Conservation (phyloP, 2,329 filamentous ascomycete species). For the Massarina eburnea region DNA sequence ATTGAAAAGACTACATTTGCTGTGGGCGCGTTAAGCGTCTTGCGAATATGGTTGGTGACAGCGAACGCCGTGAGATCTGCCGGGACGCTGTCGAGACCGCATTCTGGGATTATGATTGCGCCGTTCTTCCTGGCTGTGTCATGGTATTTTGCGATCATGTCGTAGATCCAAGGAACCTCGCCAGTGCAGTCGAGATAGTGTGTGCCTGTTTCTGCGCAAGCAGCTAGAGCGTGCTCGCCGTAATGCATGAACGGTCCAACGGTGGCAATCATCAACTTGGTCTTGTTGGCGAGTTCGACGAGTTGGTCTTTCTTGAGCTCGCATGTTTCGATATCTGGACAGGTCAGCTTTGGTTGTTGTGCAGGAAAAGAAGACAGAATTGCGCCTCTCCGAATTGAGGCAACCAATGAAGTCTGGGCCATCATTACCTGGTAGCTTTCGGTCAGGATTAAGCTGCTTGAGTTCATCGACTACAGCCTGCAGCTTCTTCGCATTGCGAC, state of each 20-base stretch:
- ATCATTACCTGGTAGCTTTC: conserved; percentile 65
- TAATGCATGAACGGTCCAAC: conserved; percentile 66
- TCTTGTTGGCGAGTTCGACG: conserved; percentile 55
- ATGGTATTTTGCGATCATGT: conserved; percentile 64
- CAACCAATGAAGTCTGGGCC: background rate
- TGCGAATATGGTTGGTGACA: conserved; percentile 56
- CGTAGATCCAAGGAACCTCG: conserved; percentile 64
- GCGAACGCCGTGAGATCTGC: conserved; percentile 60
- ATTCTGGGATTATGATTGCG: conserved; percentile 62
- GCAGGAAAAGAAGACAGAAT: background rate
- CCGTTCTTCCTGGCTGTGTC: conserved; percentile 60
- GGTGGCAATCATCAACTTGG: conserved; percentile 61
- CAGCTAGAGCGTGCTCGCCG: conserved; percentile 65
- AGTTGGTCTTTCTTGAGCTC: conserved; percentile 54
- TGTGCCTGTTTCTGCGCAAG: conserved; percentile 65
- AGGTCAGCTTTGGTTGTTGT: conserved; percentile 5
- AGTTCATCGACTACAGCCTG: conserved; percentile 68
- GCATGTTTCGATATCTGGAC: conserved; percentile 43
- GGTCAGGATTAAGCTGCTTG: conserved; percentile 67
- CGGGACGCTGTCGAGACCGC: conserved; percentile 63
- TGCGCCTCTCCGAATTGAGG: background rate
- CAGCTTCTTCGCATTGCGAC: conserved; percentile 77
- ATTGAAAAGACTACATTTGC: conserved; percentile 55
- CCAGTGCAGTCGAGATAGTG: conserved; percentile 70
- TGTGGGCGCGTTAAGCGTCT: conserved; percentile 53